phyloP scores from a whole-genome alignment of 768 basidiomycete genomes.

The Leccinum longicurvipes region DNA sequence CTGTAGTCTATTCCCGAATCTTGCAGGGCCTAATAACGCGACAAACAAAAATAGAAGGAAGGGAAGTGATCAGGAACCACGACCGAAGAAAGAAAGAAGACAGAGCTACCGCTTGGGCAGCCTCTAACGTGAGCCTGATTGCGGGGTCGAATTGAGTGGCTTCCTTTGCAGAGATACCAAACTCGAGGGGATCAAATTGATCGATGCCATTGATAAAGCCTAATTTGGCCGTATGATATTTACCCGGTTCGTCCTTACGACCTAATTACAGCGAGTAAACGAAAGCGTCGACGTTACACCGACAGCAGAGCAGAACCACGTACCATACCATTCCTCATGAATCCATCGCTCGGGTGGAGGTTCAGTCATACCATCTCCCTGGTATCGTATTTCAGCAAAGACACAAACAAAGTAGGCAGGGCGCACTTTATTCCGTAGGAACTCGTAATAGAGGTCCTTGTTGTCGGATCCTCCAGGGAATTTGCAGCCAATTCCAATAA shows the following conservation, averaged over 20 bases:
- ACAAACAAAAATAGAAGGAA: too few species aligned
- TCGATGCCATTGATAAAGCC: conserved; percentile 32
- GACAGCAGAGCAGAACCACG: neutral
- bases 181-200: conserved; percentile 33
- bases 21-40: conserved; percentile 33
- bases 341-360: conserved; percentile 29
- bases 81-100: too few species aligned
- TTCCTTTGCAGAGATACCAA: conserved; percentile 32
- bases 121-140: conserved; percentile 30
- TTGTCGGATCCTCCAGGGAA: conserved; percentile 33
- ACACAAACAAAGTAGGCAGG: neutral
- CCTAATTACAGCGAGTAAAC: conserved; percentile 17
- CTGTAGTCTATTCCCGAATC: conserved; percentile 49
- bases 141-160: conserved; percentile 30
- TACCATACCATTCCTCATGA: conserved; percentile 32
- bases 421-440: conserved; percentile 28
- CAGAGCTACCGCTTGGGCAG: conserved; percentile 24
- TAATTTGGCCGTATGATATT: conserved; percentile 26
- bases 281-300: too few species aligned
- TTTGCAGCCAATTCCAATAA: conserved; percentile 32
- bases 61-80: neutral
- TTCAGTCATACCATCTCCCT: conserved; percentile 31
- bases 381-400: neutral
- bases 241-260: conserved; percentile 30
- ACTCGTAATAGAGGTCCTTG: conserved; percentile 30